Base-by-base conservation (phyloP, 495 filamentous ascomycete species). In the Pseudotulostoma volvatum region DNA sequence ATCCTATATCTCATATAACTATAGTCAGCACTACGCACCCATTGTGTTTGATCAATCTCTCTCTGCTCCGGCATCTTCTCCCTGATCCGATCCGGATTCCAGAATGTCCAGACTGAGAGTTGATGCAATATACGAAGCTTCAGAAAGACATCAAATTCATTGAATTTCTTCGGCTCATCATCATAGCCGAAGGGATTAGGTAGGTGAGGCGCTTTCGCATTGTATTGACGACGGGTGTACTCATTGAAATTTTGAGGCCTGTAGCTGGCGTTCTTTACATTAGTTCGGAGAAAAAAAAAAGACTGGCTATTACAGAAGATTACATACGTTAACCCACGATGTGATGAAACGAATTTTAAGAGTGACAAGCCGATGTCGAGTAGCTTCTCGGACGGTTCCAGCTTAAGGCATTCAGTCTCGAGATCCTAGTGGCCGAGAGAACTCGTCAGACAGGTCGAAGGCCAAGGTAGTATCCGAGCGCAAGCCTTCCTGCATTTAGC, bases 171-270 rank as follows among this genome's bases (percentile, higher is more conserved):
- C 0, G 85, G 76, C 7, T 59, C 56, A 50, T 92, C 84, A 3
- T 78, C 81, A 14, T 72, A 67, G 7, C 88, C 87, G 49, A 93
- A 96, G 1, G 88, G 88, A 48, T 96, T 95, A 18, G 73, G 66
- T 9, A 71, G 45, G 25, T 65, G 50, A 18, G 84, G 79, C 2
- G 83, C 81, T 62, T 86, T 93, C 18, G 76, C 76, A 46, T 81
- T 60, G 59, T 84, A 97, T 58, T 95, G 88, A 37, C 84, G 76
- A 45, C 84, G 76, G 34, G 88, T 83, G 44, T 95, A 93, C 53
- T 96, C 86, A 53, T 96, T 85, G 46, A 96, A 96, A 34, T 88
- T 74, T 5, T 87, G 87, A 17, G 67, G 76, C 2, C 87, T 95
- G 45, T 25, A 39, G 20, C 3, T 36, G n/a, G 14, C 18, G 34